These are phyloP conservation scores for Dactylellina haptotyla DNA, from an alignment of 2,329 filamentous ascomycete genomes.

Conservation along the genomic window DNA sequence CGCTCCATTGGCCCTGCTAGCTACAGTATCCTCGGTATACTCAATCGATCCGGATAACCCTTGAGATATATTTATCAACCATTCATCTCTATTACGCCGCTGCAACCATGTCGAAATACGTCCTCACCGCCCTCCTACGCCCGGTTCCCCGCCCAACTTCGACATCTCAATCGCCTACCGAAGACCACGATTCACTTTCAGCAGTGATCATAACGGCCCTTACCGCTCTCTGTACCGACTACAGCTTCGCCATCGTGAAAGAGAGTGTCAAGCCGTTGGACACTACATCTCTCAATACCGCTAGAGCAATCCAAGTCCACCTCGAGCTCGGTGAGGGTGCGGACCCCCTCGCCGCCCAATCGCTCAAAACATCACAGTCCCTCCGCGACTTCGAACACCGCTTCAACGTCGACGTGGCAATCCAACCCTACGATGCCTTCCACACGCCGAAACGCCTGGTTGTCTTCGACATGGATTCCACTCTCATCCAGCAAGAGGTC, in stretches of 20 bases:
- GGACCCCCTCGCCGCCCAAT: background rate
- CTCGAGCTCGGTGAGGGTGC: background rate
- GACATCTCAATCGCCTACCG: background rate
- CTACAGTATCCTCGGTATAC: background rate
- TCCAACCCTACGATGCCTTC: conserved; percentile 79
- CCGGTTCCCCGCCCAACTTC: conserved; percentile 14
- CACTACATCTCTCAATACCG: background rate
- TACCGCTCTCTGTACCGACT: background rate
- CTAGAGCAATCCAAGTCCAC: background rate
- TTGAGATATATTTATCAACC: background rate
- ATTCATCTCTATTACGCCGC: background rate
- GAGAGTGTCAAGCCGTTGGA: too few species aligned
- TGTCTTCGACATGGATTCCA: conserved; percentile 99
- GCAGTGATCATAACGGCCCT: background rate
- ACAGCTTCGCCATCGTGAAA: background rate
- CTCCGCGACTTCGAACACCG: conserved; percentile 86
- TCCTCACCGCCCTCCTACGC: conserved; percentile 23
- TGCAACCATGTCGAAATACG: background rate
- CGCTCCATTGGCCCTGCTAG: background rate
- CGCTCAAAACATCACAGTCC: conserved; percentile 65
- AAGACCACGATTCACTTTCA: background rate
- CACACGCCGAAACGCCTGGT: conserved; percentile 83
- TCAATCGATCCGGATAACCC: background rate
- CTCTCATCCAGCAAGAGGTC: conserved; percentile 94
- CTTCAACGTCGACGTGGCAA: conserved; percentile 85